Base-by-base conservation (phyloP, 441 rosid genomes). In the Pelargonium cotyledonis region DNA sequence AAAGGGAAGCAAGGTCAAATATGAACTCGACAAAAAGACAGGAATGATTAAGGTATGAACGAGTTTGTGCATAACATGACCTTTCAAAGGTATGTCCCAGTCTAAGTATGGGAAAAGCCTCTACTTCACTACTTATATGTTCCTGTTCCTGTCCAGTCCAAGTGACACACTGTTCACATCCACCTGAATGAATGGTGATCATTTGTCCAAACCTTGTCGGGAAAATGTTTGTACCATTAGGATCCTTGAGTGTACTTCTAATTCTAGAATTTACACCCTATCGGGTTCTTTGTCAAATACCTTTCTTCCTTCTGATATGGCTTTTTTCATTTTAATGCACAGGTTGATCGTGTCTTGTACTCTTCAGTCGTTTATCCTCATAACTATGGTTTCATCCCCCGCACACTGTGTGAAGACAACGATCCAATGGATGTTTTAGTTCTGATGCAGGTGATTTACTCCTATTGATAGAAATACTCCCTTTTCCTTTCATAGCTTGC, bases 341-440 rank as follows among this genome's bases (percentile, higher is more conserved):
- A 94, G 99, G 99, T 95, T 69, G 98, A 95, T 68, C 98, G 98
- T 63, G 75, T 95, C 53, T 95, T 95, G 35, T 95, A 92, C 85
- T 95, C 99, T 67, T 95, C 99, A 12, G 96, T 92, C 72, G 99
- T 95, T 79, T 95, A 95, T 85, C 99, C 99, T 0, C 99, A 95
- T 84, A 95, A 92, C 83, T 95, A 95, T 76, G 99, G 99, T 64
- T 95, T 95, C 79, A 95, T 95, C 63, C 98, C 99, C 0, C 84
- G 99, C 60, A 95, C 99, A 62, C 69, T 95, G 21, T 95, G 99
- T 71, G 99, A 95, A 79, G 99, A 95, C 75, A 88, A 90, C 77
- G 99, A 95, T 78, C 99, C 99, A 18, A 88, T 95, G 81, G 97
- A 95, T 76, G 98, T 92, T 64, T 83, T 95, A 71, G 73, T 95